Conservation (phyloP, 305 asterid genomes). For the Ajuga reptans region DNA sequence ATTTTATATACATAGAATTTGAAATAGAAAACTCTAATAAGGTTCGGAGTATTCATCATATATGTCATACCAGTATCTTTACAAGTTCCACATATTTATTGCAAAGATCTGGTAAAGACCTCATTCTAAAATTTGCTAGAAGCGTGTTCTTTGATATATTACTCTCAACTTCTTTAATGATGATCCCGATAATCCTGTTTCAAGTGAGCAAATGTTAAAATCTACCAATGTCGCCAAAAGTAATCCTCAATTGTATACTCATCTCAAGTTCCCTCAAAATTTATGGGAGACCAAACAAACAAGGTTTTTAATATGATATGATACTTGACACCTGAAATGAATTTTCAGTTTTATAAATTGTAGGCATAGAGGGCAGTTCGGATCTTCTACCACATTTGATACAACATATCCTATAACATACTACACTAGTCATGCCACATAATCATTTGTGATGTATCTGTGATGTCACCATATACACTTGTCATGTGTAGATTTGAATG, state of each 20-base stretch:
- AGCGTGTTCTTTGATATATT: constrained; percentile 51
- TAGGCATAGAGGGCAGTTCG: neutral
- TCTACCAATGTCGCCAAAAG: neutral
- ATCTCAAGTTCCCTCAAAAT: neutral
- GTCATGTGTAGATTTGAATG: too few species aligned
- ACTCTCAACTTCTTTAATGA: constrained; percentile 66
- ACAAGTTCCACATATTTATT: constrained; percentile 64
- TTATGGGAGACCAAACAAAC: neutral
- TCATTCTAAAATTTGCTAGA: constrained; percentile 65
- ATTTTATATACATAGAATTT: constrained; percentile 11
- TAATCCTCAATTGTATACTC: neutral
- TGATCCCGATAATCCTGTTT: constrained; percentile 54
- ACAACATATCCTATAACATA: too few species aligned
- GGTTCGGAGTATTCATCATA: neutral
- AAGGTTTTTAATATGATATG: neutral
- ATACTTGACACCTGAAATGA: neutral
- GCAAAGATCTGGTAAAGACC: constrained; percentile 59
- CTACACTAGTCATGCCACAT: too few species aligned
- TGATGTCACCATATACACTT: too few species aligned
- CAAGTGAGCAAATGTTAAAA: constrained; percentile 26
- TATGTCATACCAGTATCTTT: constrained; percentile 56
- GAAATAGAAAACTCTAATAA: constrained; percentile 7
- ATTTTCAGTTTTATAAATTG: neutral
- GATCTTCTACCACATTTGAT: too few species aligned
- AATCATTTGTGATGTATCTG: too few species aligned